Evolutionary conservation across 164 flowering plant genomes (phyloP).

Genomic region (Kalanchoe fedtschenkoi): DNA sequence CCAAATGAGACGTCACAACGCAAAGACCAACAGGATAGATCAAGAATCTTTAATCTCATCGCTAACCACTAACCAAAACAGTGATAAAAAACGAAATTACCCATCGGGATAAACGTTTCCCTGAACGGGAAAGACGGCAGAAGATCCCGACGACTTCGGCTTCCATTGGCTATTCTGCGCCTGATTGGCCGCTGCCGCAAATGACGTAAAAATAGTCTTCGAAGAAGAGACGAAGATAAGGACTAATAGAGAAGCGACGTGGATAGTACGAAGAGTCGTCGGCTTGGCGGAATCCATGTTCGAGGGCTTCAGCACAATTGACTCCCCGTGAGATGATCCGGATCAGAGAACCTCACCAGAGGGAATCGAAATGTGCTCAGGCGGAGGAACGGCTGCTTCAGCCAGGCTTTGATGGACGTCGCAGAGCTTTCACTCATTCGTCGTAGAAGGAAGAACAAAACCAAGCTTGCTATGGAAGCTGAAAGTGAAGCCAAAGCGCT

Average conservation of each 20-base stretch:
- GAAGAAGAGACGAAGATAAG: neutral
- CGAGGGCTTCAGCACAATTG: neutral
- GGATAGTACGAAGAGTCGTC: neutral
- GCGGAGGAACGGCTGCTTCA: too few species aligned
- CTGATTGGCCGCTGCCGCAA: slow-evolving; percentile 17
- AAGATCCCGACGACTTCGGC: slow-evolving; percentile 16
- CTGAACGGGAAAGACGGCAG: slow-evolving; percentile 30
- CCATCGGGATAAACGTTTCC: slow-evolving; percentile 76
- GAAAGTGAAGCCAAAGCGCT: too few species aligned
- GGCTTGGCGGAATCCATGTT: neutral
- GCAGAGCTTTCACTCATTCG: too few species aligned
- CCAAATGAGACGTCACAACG: too few species aligned
- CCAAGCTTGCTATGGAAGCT: too few species aligned
- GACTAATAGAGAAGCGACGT: neutral
- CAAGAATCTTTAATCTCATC: neutral
- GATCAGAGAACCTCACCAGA: neutral
- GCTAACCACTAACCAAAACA: neutral
- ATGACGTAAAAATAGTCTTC: neutral
- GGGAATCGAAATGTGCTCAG: neutral
- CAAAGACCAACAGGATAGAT: too few species aligned
- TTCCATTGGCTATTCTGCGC: slow-evolving; percentile 11
- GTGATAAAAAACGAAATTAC: slow-evolving; percentile 21
- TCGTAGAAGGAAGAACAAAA: too few species aligned
- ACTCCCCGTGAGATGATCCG: neutral
- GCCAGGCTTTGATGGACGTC: too few species aligned